A percentile compares a stretch with the other conserved stretches of the same genome.
phyloP scores from a whole-genome alignment of 371 early-diverging fungal genomes.

The Funneliformis caledonium region DNA sequence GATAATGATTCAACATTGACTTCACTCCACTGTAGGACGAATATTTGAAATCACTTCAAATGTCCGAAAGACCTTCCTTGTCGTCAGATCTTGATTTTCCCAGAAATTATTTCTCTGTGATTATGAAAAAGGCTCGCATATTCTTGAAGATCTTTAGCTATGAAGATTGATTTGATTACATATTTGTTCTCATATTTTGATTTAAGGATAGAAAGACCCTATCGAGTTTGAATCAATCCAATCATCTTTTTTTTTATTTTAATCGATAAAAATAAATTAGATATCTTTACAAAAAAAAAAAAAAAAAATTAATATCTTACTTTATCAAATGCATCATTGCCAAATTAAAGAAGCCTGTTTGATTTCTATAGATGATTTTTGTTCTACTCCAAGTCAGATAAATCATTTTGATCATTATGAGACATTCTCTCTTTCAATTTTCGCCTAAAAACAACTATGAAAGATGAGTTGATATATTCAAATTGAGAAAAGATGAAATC shows the following conservation, averaged over 20 bases:
- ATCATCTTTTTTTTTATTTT: neutral
- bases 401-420: neutral
- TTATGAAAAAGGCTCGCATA: no score
- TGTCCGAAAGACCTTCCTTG: no score
- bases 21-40: no score
- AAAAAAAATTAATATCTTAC: constrained; percentile 1
- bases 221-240: neutral
- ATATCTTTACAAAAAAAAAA: neutral
- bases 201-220: constrained; percentile 31
- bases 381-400: neutral
- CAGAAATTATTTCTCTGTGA: no score
- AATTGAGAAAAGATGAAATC: neutral
- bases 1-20: no score
- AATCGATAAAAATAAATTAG: no score
- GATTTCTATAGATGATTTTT: neutral
- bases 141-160: constrained; percentile 15
- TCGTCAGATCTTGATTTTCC: no score
- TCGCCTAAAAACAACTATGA: neutral
- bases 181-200: neutral
- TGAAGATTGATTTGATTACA: neutral
- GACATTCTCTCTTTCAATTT: neutral
- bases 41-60: no score
- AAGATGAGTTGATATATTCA: neutral
- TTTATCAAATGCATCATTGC: neutral
- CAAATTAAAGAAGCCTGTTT: neutral